A percentile compares a stretch with the other conserved stretches of the same genome.
Evolutionary conservation across 1,284 basidiomycete species (phyloP).

Genomic region (Pseudozyma sp.): DNA sequence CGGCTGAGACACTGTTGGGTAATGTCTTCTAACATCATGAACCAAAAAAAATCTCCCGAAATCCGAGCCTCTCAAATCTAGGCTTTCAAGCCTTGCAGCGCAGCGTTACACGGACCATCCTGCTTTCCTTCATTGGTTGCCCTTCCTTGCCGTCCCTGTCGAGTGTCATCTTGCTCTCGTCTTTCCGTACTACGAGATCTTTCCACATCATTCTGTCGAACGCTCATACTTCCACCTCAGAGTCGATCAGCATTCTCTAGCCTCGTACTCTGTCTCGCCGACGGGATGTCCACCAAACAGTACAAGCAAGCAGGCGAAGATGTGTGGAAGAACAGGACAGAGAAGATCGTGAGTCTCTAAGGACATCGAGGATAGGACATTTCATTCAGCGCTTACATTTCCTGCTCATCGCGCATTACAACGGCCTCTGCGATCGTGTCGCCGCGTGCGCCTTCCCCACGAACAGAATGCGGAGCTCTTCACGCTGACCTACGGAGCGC

Average conservation of each 20-base stretch:
- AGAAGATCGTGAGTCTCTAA: conserved; percentile 63
- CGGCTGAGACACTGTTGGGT: background rate
- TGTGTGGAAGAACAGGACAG: conserved; percentile 66
- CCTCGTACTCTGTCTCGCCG: no score
- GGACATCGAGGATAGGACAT: no score
- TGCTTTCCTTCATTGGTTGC: background rate
- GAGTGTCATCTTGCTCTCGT: no score
- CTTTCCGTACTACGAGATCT: no score
- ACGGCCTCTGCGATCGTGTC: background rate
- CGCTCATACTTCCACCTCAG: no score
- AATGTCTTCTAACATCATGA: background rate
- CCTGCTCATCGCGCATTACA: no score
- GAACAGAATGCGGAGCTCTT: conserved; percentile 89
- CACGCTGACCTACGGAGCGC: conserved; percentile 93
- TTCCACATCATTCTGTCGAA: no score
- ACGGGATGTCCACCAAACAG: conserved; percentile 56
- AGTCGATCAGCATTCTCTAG: no score
- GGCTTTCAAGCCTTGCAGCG: background rate
- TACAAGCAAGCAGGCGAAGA: conserved; percentile 66
- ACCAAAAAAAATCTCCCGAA: background rate
- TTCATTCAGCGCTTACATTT: no score
- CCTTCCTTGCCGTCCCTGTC: background rate
- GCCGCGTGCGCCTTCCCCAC: background rate
- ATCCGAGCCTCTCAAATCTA: background rate
- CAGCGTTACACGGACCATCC: conserved; percentile 1